These are phyloP conservation scores for Corymbia calophylla DNA, from an alignment of 441 rosid genomes.

Conservation along the genomic window DNA sequence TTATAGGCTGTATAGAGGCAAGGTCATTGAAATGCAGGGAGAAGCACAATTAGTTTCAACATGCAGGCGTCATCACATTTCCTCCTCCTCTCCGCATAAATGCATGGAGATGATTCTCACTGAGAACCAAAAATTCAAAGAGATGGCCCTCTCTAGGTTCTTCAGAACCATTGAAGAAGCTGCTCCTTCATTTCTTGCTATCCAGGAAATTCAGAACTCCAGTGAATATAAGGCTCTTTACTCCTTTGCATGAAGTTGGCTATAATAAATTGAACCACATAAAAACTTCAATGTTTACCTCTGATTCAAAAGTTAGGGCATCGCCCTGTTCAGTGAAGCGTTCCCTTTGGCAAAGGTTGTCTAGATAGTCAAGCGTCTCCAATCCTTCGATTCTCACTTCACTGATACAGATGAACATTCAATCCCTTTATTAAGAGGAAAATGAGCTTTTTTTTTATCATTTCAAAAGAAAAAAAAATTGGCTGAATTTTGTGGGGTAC, in stretches of 20 bases:
- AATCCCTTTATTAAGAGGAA: not conserved
- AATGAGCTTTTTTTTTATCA: not conserved
- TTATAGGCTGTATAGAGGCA: not conserved
- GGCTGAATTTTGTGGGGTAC: not conserved
- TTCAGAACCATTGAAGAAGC: not conserved
- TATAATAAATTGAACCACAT: not conserved
- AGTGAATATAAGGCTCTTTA: not conserved
- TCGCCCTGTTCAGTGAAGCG: constrained; percentile 57
- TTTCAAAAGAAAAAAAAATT: not conserved
- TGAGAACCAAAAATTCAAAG: not conserved
- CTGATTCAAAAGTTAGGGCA: constrained; percentile 44
- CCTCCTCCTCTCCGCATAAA: not conserved
- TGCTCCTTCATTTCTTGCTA: not conserved
- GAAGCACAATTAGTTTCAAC: not conserved
- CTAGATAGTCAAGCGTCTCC: constrained; percentile 54
- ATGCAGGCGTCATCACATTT: not conserved
- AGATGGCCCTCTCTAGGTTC: not conserved
- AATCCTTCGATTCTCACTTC: constrained; percentile 56
- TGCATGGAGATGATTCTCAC: not conserved
- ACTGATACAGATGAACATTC: constrained; percentile 5
- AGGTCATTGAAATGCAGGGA: not conserved
- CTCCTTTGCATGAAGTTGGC: not conserved
- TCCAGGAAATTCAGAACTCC: not conserved
- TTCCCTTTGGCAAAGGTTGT: constrained; percentile 37
- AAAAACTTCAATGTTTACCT: constrained; percentile 20